Conservation (phyloP, 768 basidiomycete genomes). For the Inosperma sp. region DNA sequence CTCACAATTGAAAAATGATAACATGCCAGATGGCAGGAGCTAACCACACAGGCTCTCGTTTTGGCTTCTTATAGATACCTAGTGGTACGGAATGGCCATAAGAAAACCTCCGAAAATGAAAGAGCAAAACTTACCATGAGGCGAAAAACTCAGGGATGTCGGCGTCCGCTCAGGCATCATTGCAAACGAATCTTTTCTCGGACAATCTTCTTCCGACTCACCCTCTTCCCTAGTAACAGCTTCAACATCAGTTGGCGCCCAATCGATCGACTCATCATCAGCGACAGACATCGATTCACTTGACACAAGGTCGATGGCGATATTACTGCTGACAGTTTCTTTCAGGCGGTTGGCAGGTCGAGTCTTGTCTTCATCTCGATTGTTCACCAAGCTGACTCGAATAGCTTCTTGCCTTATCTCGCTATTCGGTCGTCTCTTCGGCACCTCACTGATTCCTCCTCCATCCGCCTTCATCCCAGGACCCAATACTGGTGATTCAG, state of each 20-base stretch:
- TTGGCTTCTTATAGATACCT: conserved; percentile 18
- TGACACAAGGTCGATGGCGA: not conserved
- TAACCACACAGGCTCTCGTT: conserved; percentile 31
- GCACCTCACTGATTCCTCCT: not conserved
- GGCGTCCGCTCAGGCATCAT: not conserved
- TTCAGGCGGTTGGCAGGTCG: not conserved
- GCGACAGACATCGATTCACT: not conserved
- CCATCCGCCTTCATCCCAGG: not conserved
- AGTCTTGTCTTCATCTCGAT: not conserved
- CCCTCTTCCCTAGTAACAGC: not conserved
- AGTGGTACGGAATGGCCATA: not conserved
- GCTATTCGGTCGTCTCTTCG: not conserved
- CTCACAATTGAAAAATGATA: conserved; percentile 54
- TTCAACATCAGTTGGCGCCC: not conserved
- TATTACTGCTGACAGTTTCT: not conserved
- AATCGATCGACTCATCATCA: conserved; percentile 1
- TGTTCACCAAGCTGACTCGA: not conserved
- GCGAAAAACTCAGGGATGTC: not conserved
- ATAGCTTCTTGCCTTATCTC: not conserved
- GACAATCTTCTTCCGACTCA: not conserved
- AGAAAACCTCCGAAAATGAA: conserved; percentile 5
- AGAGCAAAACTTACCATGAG: not conserved
- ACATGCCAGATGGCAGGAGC: conserved; percentile 46
- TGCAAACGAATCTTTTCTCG: not conserved
- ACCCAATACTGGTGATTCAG: conserved; percentile 4